Conservation (phyloP, 352 stramenopile genomes). For the Pythium volutum region DNA sequence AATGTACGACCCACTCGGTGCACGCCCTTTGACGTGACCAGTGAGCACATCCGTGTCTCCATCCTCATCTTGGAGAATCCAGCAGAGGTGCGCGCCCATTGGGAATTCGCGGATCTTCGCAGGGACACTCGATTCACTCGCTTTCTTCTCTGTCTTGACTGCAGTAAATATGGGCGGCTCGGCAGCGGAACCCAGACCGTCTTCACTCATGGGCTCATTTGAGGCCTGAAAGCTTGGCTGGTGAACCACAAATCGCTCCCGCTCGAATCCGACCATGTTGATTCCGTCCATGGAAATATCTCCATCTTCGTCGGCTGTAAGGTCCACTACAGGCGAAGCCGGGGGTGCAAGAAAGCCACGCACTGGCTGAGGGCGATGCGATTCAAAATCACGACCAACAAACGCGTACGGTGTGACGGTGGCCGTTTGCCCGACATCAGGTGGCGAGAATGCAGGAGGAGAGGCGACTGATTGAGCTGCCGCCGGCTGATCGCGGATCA, state of each 20-base stretch:
- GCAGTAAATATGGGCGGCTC: constrained; percentile 8
- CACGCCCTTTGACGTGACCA: constrained; percentile 15
- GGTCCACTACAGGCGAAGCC: constrained; percentile 13
- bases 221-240: constrained; percentile 44
- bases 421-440: not conserved
- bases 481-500: constrained; percentile 11
- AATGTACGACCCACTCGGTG: constrained; percentile 12
- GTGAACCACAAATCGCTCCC: constrained; percentile 26
- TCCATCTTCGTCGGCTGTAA: constrained; percentile 16
- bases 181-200: constrained; percentile 14
- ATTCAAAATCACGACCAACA: constrained; percentile 11
- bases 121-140: not conserved
- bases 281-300: constrained; percentile 10
- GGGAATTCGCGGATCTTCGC: constrained; percentile 8
- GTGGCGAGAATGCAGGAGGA: not conserved
- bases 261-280: not conserved
- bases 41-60: constrained; percentile 11
- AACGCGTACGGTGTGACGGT: constrained; percentile 20
- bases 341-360: constrained; percentile 9
- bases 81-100: constrained; percentile 12
- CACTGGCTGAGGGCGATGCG: not conserved
- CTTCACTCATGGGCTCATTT: constrained; percentile 21
- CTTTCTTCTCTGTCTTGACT: constrained; percentile 7
- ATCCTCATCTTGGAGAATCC: constrained; percentile 15
- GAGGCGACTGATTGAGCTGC: not conserved